Conservation (phyloP, 441 rosid genomes). For the Jatropha podagrica region DNA sequence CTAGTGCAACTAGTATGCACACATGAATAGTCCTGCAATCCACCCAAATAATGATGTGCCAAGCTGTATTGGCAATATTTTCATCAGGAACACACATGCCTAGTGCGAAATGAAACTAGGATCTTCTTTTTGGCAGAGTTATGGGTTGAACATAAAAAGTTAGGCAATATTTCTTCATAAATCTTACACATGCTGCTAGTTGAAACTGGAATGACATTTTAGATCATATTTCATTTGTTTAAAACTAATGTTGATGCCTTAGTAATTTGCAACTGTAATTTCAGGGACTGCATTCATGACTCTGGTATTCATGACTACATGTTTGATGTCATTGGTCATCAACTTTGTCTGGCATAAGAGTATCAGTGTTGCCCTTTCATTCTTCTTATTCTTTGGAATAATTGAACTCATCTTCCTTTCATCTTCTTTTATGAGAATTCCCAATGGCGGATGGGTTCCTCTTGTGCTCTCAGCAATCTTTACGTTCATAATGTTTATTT, state of each 20-base stretch:
- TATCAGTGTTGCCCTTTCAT: conserved; percentile 45
- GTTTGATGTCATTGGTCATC: conserved; percentile 67
- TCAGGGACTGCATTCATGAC: conserved; percentile 78
- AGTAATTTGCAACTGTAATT: conserved; percentile 21
- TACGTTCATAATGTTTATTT: conserved; percentile 57
- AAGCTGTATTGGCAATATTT: background rate
- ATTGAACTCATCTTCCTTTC: conserved; percentile 64
- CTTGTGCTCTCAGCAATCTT: conserved; percentile 53
- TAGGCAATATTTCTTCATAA: background rate
- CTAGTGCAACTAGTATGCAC: background rate
- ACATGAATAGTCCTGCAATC: conserved; percentile 4
- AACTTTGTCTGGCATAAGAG: conserved; percentile 64
- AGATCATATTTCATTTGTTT: background rate
- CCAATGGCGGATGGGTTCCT: conserved; percentile 79
- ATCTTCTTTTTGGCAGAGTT: background rate
- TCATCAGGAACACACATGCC: background rate
- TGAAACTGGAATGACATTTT: background rate
- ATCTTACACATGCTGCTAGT: background rate
- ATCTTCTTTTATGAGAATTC: conserved; percentile 56
- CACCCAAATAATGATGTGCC: background rate
- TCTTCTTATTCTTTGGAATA: conserved; percentile 56
- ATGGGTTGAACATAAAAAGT: background rate
- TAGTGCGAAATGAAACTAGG: background rate
- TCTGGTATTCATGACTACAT: conserved; percentile 60
- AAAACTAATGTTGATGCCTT: background rate